Evolutionary conservation across 495 filamentous ascomycete genomes (phyloP).

Genomic region (Rusavskia elegans): DNA sequence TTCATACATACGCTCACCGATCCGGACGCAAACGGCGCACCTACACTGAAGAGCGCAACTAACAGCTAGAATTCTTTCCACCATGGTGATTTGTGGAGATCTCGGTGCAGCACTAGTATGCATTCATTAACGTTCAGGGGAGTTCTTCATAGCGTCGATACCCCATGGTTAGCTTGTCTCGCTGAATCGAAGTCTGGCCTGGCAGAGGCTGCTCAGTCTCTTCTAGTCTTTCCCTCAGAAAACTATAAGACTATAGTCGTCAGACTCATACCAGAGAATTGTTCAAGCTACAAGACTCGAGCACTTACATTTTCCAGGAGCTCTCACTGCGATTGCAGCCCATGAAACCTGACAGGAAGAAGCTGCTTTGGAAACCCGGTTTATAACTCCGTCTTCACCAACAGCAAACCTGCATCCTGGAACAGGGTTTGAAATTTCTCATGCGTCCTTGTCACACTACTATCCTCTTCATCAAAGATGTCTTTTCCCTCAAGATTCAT

Average conservation of each 20-base stretch:
- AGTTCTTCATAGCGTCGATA: neutral
- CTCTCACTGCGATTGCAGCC: conserved; percentile 25
- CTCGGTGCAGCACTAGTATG: neutral
- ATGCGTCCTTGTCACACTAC: conserved; percentile 64
- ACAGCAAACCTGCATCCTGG: conserved; percentile 44
- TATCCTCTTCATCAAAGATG: conserved; percentile 63
- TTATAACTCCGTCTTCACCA: conserved; percentile 62
- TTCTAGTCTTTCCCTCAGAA: neutral
- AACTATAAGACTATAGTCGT: neutral
- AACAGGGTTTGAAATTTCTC: conserved; percentile 55
- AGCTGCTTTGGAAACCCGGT: conserved; percentile 51
- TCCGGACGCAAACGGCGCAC: conserved; percentile 16
- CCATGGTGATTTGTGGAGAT: neutral
- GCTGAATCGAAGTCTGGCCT: neutral
- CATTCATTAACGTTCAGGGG: neutral
- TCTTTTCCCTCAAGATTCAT: conserved; percentile 23
- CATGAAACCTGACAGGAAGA: conserved; percentile 58
- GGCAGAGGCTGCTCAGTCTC: neutral
- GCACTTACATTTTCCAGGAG: neutral
- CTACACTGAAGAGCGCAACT: neutral
- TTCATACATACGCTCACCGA: conserved; percentile 49
- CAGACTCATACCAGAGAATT: neutral
- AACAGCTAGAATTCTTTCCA: neutral
- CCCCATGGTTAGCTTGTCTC: neutral
- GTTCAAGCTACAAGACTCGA: neutral